A percentile compares a stretch with the other conserved stretches of the same genome.
Conservation (phyloP, 306 rosid genomes). For the Corylus americana region DNA sequence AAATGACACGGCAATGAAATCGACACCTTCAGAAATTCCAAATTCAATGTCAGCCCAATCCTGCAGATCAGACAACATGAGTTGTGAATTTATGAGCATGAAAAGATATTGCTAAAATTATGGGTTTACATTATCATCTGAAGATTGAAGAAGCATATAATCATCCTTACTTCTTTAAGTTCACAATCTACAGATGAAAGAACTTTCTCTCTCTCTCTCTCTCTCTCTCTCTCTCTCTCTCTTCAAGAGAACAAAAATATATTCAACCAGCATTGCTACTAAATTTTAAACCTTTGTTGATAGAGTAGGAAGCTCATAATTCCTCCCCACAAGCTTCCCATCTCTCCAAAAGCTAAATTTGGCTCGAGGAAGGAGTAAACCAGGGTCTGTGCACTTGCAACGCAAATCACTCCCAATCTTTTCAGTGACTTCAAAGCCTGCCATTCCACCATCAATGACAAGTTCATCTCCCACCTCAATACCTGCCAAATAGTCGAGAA, state of each 20-base stretch:
- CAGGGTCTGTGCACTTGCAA: slow-evolving; percentile 79
- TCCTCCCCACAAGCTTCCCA: slow-evolving; percentile 74
- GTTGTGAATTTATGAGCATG: slow-evolving; percentile 4
- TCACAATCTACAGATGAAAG: neutral
- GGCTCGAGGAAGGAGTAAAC: slow-evolving; percentile 80
- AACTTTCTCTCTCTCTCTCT: neutral
- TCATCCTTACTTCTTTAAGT: neutral
- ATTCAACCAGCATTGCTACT: neutral
- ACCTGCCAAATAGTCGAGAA: slow-evolving; percentile 41
- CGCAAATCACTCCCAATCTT: slow-evolving; percentile 64
- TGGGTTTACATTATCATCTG: neutral
- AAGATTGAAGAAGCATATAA: neutral
- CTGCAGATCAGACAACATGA: slow-evolving; percentile 39
- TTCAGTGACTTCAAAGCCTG: slow-evolving; percentile 68
- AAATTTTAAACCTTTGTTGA: slow-evolving; percentile 55
- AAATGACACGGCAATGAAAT: slow-evolving; percentile 83
- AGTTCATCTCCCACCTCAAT: slow-evolving; percentile 76
- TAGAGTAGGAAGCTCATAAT: slow-evolving; percentile 63
- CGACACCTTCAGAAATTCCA: slow-evolving; percentile 72
- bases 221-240: neutral
- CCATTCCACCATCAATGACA: slow-evolving; percentile 92
- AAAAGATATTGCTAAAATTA: slow-evolving; percentile 1
- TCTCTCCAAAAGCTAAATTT: slow-evolving; percentile 88
- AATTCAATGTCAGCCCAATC: slow-evolving; percentile 85
- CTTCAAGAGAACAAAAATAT: too few species aligned